Base-by-base conservation (phyloP, 2,329 filamentous ascomycete genomes). In the Xylaria sp. region DNA sequence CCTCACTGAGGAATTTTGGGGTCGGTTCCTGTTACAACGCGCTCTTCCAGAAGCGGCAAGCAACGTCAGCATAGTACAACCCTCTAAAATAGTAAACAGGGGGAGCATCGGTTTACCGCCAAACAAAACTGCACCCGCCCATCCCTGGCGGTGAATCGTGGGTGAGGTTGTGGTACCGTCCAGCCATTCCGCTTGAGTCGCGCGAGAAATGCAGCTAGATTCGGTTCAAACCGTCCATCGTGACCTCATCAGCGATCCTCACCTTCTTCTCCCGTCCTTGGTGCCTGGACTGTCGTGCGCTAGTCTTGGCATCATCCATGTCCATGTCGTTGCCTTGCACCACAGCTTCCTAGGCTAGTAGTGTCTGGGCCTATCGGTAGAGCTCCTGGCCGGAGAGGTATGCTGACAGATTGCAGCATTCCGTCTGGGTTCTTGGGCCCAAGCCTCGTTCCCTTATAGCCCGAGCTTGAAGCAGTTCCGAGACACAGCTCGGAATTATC, bases 191-290 rank as follows among this genome's bases (percentile, higher is more conserved):
- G 58, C 28, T 69, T 48, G 54, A 20, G 41, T 13, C 44, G 28
- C 25, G 37, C 25, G 54, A 51, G 56, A 28, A 37, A 54, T 20
- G 12, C 55, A 18, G 59, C 61, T 64, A 18, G 48, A 41, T 51
- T 55, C 41, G 50, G 54, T 18, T 50, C 44, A 48, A 48, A 44
- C 25, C 58, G n/a, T 60, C 63, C 65, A 66, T 60, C 62, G 61
- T 71, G 65, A 71, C 62, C 69, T 66, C 41, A 48, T 25, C 25
- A 13, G 20, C 39, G 31, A n/a, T 25, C 3, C 46, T 59, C 62
- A 71, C 69, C 69, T 71, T 69, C 69, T 66, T 56, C 52, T 71
- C 66, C 69, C n/a, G 66, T 68, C 57, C 20, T 44, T 52, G 37
- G 48, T 55, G 41, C 58, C 58, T 48, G 62, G 54, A n/a, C 37